phyloP scores from a whole-genome alignment of 257 asterid species.

The Vinca minor region DNA sequence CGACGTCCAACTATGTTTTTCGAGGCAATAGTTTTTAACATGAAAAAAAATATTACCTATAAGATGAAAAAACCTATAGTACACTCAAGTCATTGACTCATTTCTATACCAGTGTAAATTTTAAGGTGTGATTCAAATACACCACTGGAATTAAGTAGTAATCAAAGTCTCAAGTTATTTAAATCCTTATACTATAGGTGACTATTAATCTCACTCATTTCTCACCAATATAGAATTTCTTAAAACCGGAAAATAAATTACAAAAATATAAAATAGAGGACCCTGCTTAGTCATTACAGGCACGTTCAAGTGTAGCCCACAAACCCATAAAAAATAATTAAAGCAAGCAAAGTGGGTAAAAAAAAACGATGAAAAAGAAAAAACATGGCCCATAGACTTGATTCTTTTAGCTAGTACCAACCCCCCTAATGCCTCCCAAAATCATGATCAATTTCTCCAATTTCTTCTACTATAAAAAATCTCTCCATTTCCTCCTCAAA shows the following conservation, averaged over 20 bases:
- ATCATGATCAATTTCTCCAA: slow-evolving; percentile 16
- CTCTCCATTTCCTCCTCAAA: not conserved
- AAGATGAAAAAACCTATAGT: too few relatives aligned
- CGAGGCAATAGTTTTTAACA: too few relatives aligned
- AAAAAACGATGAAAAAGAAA: slow-evolving; percentile 17
- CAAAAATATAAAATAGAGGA: slow-evolving; percentile 3
- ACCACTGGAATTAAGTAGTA: too few relatives aligned
- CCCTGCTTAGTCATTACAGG: slow-evolving; percentile 42
- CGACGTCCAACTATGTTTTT: too few relatives aligned
- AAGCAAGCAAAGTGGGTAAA: slow-evolving; percentile 28
- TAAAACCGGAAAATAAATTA: not conserved
- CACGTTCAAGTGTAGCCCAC: slow-evolving; percentile 41
- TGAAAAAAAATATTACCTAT: too few relatives aligned
- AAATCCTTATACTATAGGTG: not conserved
- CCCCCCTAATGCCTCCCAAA: slow-evolving; percentile 1
- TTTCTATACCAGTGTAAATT: too few relatives aligned
- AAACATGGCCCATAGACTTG: slow-evolving; percentile 23
- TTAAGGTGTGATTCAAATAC: too few relatives aligned
- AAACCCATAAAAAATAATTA: slow-evolving; percentile 27
- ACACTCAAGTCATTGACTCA: too few relatives aligned
- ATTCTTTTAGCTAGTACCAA: slow-evolving; percentile 8
- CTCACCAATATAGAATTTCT: too few relatives aligned
- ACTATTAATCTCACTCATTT: too few relatives aligned
- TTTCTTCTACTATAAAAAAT: slow-evolving; percentile 25
- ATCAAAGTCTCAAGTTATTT: too few relatives aligned